A percentile compares a stretch with the other conserved stretches of the same genome.
Conservation (phyloP, 2,329 filamentous ascomycete genomes). For the Monilinia polystroma region DNA sequence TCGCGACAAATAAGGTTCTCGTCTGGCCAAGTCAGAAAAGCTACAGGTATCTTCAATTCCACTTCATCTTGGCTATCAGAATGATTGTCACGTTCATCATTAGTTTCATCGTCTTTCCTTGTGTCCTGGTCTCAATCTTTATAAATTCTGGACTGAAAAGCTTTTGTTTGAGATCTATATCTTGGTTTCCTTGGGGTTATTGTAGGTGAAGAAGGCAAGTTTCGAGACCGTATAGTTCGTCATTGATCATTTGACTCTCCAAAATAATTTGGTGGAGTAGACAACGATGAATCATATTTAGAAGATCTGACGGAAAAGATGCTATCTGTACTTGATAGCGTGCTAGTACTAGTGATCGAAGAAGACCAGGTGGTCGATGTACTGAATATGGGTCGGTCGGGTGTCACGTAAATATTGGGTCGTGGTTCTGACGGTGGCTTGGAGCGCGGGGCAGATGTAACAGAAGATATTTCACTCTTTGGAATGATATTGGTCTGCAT, state of each 20-base stretch:
- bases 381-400: neutral
- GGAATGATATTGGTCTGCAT: neutral
- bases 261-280: neutral
- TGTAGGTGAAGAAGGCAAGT: neutral
- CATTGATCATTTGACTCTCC: neutral
- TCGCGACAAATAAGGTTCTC: too few relatives aligned
- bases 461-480: neutral
- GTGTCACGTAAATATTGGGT: neutral
- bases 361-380: neutral
- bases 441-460: neutral
- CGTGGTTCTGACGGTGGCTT: neutral
- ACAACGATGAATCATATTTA: neutral
- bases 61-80: neutral
- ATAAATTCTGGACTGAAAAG: neutral
- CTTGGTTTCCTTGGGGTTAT: neutral
- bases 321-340: neutral
- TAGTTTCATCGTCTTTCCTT: neutral
- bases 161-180: neutral
- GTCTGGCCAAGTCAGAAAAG: neutral
- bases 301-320: conserved; percentile 3
- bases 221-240: neutral
- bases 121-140: neutral
- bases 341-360: neutral
- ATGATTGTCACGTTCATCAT: neutral
- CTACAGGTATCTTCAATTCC: conserved; percentile 1